Conservation (phyloP, 2,329 filamentous ascomycete genomes). For the Microdochium nivale region DNA sequence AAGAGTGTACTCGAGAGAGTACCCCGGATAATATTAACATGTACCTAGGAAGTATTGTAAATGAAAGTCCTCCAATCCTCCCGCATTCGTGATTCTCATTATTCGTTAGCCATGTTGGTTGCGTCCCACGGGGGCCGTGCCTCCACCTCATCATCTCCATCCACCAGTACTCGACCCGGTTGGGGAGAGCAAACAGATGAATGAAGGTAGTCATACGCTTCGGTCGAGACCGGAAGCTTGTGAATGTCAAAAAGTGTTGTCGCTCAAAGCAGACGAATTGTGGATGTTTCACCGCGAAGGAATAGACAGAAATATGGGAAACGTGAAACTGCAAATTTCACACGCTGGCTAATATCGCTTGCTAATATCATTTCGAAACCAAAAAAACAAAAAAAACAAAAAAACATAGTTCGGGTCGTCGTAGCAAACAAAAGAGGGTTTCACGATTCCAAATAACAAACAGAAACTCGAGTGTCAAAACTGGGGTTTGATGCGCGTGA, state of each 20-base stretch:
- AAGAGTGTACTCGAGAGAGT: no score
- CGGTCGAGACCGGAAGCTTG: background rate
- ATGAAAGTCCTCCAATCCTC: no score
- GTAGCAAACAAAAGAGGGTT: background rate
- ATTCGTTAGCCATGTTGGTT: no score
- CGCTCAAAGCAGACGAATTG: background rate
- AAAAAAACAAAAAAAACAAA: constrained; percentile 14
- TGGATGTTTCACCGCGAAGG: background rate
- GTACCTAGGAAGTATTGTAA: no score
- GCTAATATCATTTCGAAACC: constrained; percentile 18
- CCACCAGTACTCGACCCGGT: no score
- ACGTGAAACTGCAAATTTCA: constrained; percentile 17
- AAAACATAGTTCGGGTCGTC: background rate
- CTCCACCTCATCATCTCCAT: no score
- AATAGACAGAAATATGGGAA: constrained; percentile 5
- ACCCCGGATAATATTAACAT: no score
- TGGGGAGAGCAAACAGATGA: background rate
- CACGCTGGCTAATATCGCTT: constrained; percentile 26
- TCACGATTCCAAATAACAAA: constrained; percentile 1
- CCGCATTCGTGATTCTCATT: no score
- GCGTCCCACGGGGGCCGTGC: no score
- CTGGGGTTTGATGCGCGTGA: constrained; percentile 16
- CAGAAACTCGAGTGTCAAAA: constrained; percentile 5
- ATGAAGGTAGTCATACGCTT: background rate
- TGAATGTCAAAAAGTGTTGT: no score